Evolutionary conservation across 1,139 yeast species (phyloP), one percentile per base, ranked within the genome.

Genomic region (Geotrichum histeridarum): DNA sequence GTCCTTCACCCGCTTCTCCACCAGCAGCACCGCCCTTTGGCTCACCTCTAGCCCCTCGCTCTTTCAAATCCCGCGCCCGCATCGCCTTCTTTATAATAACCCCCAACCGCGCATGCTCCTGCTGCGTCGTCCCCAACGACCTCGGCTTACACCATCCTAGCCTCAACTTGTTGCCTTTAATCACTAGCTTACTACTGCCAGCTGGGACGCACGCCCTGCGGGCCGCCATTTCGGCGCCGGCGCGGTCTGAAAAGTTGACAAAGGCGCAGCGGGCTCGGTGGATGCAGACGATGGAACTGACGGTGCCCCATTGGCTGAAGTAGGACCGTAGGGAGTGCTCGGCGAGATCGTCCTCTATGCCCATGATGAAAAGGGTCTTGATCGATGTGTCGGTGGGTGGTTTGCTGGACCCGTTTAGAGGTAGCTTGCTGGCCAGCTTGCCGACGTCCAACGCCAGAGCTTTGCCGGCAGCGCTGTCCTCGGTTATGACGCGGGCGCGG

Each of bases 261-360:
- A 75, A 86, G 0, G 89, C 96, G 64, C 86, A 80, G 54, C 78
- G 74, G 1, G 91, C 85, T 27, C 73, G 73, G 59, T 83, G 88
- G 31, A 80, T 75, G n/a, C 85, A 69, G 65, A 8, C 80, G 69
- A 57, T 77, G 76, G 14, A 83, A 60, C 73, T 71, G 8, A 82
- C 61, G 35, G 72, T 71, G 0, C 84, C 84, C 56, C 58, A 70
- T 32, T 65, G 61, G 30, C 71, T 71, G 54, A 82, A 82, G 62
- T 70, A 75, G 8, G 78, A 79, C 9, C 80, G 69, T 12, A 87
- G 70, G 44, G 72, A 70, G 62, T 81, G 82, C 60, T 83, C 89
- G 0, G 91, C 83, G n/a, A 83, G 65, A n/a, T 79, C 81, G 14
- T 79, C 79, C 49, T 77, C 80, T 27, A 86, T 73, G 0, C 95